Evolutionary conservation across 2,329 filamentous ascomycete genomes (phyloP), one percentile per base, ranked within the genome.

Genomic region (Apiospora pterosperma): DNA sequence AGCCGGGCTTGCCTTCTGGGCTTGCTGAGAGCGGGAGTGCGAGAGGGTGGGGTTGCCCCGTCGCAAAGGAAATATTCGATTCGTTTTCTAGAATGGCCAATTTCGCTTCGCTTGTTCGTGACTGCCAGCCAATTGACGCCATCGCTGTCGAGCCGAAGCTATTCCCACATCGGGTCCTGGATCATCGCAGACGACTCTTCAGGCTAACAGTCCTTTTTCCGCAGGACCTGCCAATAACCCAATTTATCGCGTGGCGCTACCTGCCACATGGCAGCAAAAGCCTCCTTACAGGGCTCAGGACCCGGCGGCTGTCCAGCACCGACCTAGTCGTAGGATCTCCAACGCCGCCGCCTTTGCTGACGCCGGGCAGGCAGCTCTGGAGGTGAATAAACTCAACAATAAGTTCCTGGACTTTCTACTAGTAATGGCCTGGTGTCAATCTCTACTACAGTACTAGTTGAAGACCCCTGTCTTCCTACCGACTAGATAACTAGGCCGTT

Each of bases 81-180:
- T 55, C 48, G 48, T 55, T 25, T 55, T 55, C 48, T 55, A 55
- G 48, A 55, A 55, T 55, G 48, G 48, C 48, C 48, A 55, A 55
- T 55, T 55, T 55, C 48, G 48, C 48, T 55, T 55, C 48, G 48
- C 28, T 28, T 10, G 44, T 52, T 34, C 28, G 25, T 55, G 48
- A 52, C 28, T 11, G n/a, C n/a, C n/a, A n/a, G 48, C 25, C 48
- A 34, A 55, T 34, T 55, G 48, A 55, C 48, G 48, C 48, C 48
- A 55, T 55, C 34, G 48, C 48, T 55, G 48, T 34, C 48, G 48
- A 34, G 48, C 48, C 48, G 48, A 55, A 55, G 48, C 48, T 55
- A 55, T 55, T 55, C 48, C 25, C 28, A n/a, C 48, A 55, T 55
- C 48, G 48, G n/a, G 48, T 14, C 48, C 19, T 55, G 25, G 28